Percentiles rank a stretch among this genome's conserved stretches.
Conservation (phyloP, 768 basidiomycete species). For the Collybia nuda region DNA sequence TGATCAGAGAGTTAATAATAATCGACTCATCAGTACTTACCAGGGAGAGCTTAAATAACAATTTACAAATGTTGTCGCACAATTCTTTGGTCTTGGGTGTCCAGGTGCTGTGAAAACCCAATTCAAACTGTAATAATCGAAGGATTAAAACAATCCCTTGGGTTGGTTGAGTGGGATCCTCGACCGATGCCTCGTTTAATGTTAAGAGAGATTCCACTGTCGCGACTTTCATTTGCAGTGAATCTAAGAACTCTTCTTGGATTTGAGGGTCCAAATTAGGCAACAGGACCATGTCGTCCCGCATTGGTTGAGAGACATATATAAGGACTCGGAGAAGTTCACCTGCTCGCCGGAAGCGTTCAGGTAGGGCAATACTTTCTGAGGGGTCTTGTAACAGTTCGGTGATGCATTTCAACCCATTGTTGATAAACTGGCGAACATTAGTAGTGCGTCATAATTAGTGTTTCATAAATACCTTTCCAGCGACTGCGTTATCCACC, state of each 20-base stretch:
- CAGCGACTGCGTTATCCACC: constrained; percentile 62
- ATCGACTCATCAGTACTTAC: constrained; percentile 36
- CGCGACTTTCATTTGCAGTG: constrained; percentile 46
- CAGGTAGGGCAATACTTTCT: constrained; percentile 25
- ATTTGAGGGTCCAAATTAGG: constrained; percentile 50
- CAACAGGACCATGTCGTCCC: constrained; percentile 40
- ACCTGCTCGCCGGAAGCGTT: constrained; percentile 53
- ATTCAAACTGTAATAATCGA: constrained; percentile 70
- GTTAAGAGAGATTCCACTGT: constrained; percentile 35
- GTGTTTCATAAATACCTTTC: constrained; percentile 47
- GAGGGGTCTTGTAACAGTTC: constrained; percentile 46
- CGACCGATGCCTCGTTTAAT: constrained; percentile 14
- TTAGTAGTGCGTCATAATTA: not conserved
- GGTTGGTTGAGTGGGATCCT: constrained; percentile 23
- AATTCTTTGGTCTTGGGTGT: constrained; percentile 47
- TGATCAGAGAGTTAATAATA: constrained; percentile 5
- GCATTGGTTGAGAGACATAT: constrained; percentile 66
- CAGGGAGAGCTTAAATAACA: constrained; percentile 49
- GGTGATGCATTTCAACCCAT: constrained; percentile 65
- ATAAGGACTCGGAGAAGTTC: constrained; percentile 71
- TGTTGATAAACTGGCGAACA: constrained; percentile 64
- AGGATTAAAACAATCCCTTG: constrained; percentile 55
- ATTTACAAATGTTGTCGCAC: constrained; percentile 37
- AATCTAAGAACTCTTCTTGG: constrained; percentile 58
- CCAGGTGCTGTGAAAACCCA: constrained; percentile 65